phyloP scores from a whole-genome alignment of 2,329 filamentous ascomycete genomes.

The Xylariaceae sp. region DNA sequence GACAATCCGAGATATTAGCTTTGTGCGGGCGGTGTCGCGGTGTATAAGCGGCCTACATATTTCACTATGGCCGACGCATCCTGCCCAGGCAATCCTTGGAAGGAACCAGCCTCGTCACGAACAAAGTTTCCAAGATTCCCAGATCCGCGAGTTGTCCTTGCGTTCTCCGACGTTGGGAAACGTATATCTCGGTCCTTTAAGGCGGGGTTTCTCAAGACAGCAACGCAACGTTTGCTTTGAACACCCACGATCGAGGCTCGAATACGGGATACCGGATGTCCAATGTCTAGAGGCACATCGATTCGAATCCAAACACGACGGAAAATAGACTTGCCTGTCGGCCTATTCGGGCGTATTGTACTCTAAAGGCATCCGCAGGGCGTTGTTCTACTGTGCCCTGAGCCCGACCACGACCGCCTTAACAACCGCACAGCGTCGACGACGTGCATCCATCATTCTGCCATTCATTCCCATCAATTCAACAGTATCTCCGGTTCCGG shows the following conservation, averaged over 20 bases:
- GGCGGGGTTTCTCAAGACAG: neutral
- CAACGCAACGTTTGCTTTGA: neutral
- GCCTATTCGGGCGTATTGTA: neutral
- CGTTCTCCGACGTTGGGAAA: neutral
- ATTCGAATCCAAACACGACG: neutral
- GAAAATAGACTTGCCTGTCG: neutral
- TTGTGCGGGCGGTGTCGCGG: neutral
- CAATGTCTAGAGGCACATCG: neutral
- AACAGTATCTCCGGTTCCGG: neutral
- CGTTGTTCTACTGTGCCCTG: neutral
- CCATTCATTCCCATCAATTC: neutral
- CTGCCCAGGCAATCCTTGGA: neutral
- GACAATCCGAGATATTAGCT: neutral
- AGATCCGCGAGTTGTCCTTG: neutral
- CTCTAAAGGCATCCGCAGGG: neutral
- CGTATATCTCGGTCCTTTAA: neutral
- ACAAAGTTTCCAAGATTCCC: neutral
- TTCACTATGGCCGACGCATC: neutral
- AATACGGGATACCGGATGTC: neutral
- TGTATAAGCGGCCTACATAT: neutral
- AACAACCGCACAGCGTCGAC: neutral
- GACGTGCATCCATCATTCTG: neutral
- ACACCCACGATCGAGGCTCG: neutral
- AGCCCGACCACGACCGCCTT: neutral
- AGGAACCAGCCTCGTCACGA: neutral